Base-by-base conservation (phyloP, 805 yeast genomes). In the Candida yuanshanica region DNA sequence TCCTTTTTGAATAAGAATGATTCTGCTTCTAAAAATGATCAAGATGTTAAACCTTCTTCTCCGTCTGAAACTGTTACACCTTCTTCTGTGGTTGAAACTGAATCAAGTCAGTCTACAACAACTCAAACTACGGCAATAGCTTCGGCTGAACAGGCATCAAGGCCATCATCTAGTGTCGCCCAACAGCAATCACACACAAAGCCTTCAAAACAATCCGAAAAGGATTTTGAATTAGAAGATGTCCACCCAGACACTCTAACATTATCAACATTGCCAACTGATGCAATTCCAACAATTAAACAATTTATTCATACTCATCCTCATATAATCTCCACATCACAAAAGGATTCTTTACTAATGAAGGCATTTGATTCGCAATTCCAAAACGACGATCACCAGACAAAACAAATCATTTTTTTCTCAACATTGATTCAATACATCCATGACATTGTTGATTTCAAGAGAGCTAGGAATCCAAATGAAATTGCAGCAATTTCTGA, bases 271-370 rank as follows among this genome's bases (percentile, higher is more conserved):
- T 71, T 90, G 20, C 64, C 78, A 1, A 48, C 61, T 4, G 64
- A 66, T 16, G 70, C 82, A 36, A 67, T 77, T 33, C 54, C 63
- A n/a, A 60, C 64, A 40, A 69, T 81, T 51, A 72, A 79, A 47
- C 65, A 63, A 38, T 79, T 67, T 61, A 65, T 84, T 50, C 49
- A 65, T 70, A 35, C 59, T 57, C 59, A 86, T 60, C 77, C 85
- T 31, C 69, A 74, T 43, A 85, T 93, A 43, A 77, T 90, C 37
- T 77, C 78, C 4, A 88, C 83, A 49, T 80, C 81, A 46, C 97
- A 93, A 59, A 88, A 90, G 57, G 98, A 93, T 61, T 87, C 95
- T 0, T 75, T 93, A 44, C 70, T 90, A 58, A 90, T 91, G 96
- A 81, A 82, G 17, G 95, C 97, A 0, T 93, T 93, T 61, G 95